Evolutionary conservation across 495 filamentous ascomycete species (phyloP).

Genomic region (Cercophora samala): DNA sequence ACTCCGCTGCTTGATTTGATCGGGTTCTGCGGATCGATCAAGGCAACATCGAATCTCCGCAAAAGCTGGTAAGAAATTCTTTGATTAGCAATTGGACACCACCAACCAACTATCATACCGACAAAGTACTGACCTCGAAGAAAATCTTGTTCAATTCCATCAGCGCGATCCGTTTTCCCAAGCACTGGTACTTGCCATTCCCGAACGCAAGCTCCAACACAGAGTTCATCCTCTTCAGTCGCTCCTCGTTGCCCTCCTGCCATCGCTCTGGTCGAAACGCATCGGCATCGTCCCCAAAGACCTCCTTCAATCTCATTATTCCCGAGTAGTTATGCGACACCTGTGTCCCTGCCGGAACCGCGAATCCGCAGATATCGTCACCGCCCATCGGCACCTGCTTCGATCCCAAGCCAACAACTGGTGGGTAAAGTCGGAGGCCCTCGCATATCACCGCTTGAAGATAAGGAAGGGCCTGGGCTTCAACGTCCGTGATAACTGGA

Average conservation of each 20-base stretch:
- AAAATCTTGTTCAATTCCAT: constrained; percentile 52
- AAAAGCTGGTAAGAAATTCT: neutral
- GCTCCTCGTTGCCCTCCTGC: constrained; percentile 34
- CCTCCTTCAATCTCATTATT: constrained; percentile 29
- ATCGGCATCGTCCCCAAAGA: constrained; percentile 42
- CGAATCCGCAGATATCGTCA: constrained; percentile 48
- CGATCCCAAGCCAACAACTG: constrained; percentile 44
- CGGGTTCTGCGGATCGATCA: constrained; percentile 44
- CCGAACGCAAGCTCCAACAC: constrained; percentile 33
- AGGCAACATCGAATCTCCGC: constrained; percentile 39
- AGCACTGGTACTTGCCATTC: constrained; percentile 39
- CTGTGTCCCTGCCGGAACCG: constrained; percentile 56
- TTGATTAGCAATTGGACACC: too few relatives aligned
- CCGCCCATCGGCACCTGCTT: constrained; percentile 49
- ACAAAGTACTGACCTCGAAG: constrained; percentile 45
- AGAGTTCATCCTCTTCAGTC: constrained; percentile 32
- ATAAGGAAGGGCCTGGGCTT: constrained; percentile 45
- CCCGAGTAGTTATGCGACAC: constrained; percentile 38
- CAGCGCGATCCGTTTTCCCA: constrained; percentile 40
- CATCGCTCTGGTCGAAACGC: constrained; percentile 53
- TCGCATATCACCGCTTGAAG: constrained; percentile 48
- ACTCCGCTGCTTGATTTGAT: constrained; percentile 19
- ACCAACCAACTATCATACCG: neutral
- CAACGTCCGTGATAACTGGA: constrained; percentile 26
- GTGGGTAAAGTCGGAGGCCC: constrained; percentile 45